Conservation (phyloP, 2,329 filamentous ascomycete genomes). For the Orbilia blumenaviensis region DNA sequence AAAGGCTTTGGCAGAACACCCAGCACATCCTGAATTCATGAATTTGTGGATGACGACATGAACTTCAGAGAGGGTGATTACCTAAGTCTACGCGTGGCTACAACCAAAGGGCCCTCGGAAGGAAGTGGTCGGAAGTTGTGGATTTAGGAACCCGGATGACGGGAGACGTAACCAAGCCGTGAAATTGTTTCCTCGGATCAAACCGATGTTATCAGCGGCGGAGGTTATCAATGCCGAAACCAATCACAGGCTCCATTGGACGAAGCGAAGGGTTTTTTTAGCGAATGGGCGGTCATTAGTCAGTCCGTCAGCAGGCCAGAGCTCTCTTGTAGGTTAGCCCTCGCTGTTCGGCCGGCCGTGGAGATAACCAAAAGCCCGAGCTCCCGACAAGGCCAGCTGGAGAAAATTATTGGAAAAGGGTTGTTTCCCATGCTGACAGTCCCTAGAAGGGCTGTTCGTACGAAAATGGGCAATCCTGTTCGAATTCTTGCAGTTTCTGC, state of each 20-base stretch:
- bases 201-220: background rate
- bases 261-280: background rate
- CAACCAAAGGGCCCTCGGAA: background rate
- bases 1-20: too few species aligned
- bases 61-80: background rate
- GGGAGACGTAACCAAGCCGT: background rate
- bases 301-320: background rate
- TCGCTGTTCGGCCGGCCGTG: constrained; percentile 15
- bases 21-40: too few species aligned
- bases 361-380: constrained; percentile 10
- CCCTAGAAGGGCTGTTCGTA: background rate
- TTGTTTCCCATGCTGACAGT: background rate
- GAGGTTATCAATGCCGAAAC: background rate
- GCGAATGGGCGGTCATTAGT: constrained; percentile 3
- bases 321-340: background rate
- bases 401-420: background rate
- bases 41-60: background rate
- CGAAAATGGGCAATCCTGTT: background rate
- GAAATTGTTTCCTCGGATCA: background rate
- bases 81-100: background rate
- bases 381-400: background rate
- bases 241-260: background rate
- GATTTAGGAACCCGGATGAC: background rate
- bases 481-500: background rate
- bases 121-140: background rate